phyloP scores from a whole-genome alignment of 2,329 filamentous ascomycete genomes.

The Orbilia brochopaga region DNA sequence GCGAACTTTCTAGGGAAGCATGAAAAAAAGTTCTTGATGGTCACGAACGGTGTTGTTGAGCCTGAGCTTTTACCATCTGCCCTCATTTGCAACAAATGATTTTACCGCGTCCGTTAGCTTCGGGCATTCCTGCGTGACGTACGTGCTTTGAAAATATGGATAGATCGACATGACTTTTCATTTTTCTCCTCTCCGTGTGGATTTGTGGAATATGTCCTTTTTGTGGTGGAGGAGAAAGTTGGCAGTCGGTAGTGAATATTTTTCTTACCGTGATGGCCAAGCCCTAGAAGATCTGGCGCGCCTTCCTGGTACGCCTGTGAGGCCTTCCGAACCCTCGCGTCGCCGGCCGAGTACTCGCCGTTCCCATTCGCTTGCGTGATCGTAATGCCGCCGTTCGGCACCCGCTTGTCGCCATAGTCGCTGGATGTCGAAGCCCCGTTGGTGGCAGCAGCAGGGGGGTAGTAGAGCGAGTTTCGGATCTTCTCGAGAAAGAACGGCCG shows the following conservation, averaged over 20 bases:
- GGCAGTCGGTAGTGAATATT: neutral
- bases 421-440: slow-evolving; percentile 32
- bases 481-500: slow-evolving; percentile 47
- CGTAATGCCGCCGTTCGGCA: slow-evolving; percentile 32
- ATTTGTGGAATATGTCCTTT: neutral
- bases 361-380: slow-evolving; percentile 27
- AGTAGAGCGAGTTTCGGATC: slow-evolving; percentile 35
- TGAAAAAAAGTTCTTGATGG: slow-evolving; percentile 51
- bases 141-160: slow-evolving; percentile 23
- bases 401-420: slow-evolving; percentile 32
- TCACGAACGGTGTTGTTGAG: slow-evolving; percentile 51
- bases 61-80: slow-evolving; percentile 51
- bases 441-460: slow-evolving; percentile 20
- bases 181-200: no score
- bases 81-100: slow-evolving; percentile 31
- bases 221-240: neutral
- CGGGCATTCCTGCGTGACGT: slow-evolving; percentile 37
- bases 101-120: slow-evolving; percentile 47
- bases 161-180: neutral
- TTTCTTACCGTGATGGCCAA: slow-evolving; percentile 50
- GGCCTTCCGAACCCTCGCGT: slow-evolving; percentile 40
- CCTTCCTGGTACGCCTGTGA: slow-evolving; percentile 47
- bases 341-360: slow-evolving; percentile 36
- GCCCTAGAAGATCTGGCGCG: slow-evolving; percentile 48
- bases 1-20: slow-evolving; percentile 51